phyloP scores from a whole-genome alignment of 129 eudicot species.

The Artemisia annua region DNA sequence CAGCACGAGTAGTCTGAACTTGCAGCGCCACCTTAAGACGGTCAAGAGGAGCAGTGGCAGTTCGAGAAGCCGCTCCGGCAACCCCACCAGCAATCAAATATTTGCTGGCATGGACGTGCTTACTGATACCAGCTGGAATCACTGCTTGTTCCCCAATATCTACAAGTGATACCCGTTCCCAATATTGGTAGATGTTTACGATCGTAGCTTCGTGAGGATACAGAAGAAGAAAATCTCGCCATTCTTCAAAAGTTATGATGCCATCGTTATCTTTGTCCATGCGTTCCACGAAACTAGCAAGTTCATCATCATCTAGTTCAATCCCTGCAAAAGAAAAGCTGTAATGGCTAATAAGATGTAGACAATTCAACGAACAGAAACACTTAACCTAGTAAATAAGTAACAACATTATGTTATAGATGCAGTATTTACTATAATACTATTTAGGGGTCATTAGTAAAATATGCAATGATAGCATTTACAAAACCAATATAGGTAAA shows the following conservation, averaged over 20 bases:
- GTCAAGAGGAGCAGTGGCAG: conserved; percentile 97
- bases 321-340: conserved; percentile 84
- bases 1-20: conserved; percentile 72
- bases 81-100: conserved; percentile 94
- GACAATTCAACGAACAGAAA: conserved; percentile 32
- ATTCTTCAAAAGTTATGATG: conserved; percentile 92
- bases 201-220: conserved; percentile 96
- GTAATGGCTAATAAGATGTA: conserved; percentile 87
- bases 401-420: not conserved
- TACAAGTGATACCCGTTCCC: conserved; percentile 90
- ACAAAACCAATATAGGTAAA: not conserved
- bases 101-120: conserved; percentile 78
- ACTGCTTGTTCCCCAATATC: conserved; percentile 98
- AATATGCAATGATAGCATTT: not conserved
- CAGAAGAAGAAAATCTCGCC: conserved; percentile 94
- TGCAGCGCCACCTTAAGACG: conserved; percentile 85
- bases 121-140: conserved; percentile 87
- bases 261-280: conserved; percentile 96
- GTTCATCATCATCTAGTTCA: conserved; percentile 84
- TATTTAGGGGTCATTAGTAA: too few relatives aligned
- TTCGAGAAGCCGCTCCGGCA: conserved; percentile 96
- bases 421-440: too few relatives aligned
- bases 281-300: conserved; percentile 89
- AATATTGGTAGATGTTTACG: conserved; percentile 83
- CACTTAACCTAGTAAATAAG: not conserved